Base-by-base conservation (phyloP, 1,284 basidiomycete species). In the Microbotryum violaceum region DNA sequence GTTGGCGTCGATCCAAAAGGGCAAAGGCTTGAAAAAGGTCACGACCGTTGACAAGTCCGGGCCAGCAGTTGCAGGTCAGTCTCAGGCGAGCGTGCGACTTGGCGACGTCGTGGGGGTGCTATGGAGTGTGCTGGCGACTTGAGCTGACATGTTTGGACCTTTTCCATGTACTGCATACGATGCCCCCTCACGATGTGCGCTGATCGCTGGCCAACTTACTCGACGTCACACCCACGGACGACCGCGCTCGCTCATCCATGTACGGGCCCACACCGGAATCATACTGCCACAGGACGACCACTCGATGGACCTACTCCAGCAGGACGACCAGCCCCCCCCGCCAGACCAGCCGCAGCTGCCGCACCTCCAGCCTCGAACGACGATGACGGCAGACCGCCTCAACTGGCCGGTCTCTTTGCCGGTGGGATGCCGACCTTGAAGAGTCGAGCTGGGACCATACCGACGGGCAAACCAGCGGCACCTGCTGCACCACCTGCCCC, bases 341-440 rank as follows among this genome's bases (percentile, higher is more conserved):
- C 48, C 21, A 21, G 21, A 42, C 37, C 48, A 6, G 21, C 21
- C 27, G 21, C 21, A 49, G 6, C 48, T 49, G 21, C 21, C 27
- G 21, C 21, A 49, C 48, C 21, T 49, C 48, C 4, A n/a, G 48
- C 21, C 48, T 23, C 21, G 21, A 21, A 27, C 48, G 25, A 9
- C 29, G 29, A 27, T 27, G 25, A 6, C 6, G 58, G 23, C 2
- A 46, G 44, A 5, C 42, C 55, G 37, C 61, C 48, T 14, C 64
- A 66, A 31, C 58, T 68, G n/a, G 67, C 49, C 1, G 67, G 67
- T 4, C 55, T 68, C 47, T 68, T 68, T 50, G 67, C 67, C 1
- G 67, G 67, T 20, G 67, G 67, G 4, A 68, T 68, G 67, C 67
- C 67, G 2, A 66, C 62, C 23, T 51, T 68, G 8, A 66, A 58